These are phyloP conservation scores for Eruca vesicaria DNA, from an alignment of 441 rosid species.

Conservation along the genomic window DNA sequence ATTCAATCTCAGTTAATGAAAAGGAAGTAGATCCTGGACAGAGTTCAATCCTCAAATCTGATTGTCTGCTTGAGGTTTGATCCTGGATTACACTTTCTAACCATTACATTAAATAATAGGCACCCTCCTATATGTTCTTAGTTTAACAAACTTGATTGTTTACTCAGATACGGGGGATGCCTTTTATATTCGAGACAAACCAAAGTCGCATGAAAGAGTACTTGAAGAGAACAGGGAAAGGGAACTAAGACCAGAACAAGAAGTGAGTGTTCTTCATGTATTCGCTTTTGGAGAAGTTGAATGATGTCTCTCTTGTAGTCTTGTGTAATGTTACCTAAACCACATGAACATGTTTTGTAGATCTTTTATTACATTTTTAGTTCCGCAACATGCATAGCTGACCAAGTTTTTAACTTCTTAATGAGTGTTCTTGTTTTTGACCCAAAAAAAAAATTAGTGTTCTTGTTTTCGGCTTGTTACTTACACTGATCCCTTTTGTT, in stretches of 20 bases:
- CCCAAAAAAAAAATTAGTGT: neutral
- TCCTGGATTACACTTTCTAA: neutral
- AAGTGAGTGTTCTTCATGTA: neutral
- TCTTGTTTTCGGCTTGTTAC: neutral
- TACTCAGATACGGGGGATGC: slow-evolving; percentile 75
- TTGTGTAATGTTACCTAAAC: slow-evolving; percentile 1
- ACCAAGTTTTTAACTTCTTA: neutral
- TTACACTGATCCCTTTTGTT: neutral
- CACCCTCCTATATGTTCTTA: neutral
- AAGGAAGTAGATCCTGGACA: slow-evolving; percentile 71
- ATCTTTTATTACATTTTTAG: slow-evolving; percentile 8
- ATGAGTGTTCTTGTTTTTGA: neutral
- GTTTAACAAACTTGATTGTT: neutral
- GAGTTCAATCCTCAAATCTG: slow-evolving; percentile 52
- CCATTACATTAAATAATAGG: neutral
- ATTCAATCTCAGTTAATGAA: slow-evolving; percentile 59
- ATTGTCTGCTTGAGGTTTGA: slow-evolving; percentile 83
- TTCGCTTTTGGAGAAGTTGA: neutral
- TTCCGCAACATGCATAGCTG: slow-evolving; percentile 19
- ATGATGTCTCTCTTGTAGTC: neutral
- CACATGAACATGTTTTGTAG: slow-evolving; percentile 4
- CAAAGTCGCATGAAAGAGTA: slow-evolving; percentile 48
- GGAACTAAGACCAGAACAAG: neutral
- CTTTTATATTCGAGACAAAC: slow-evolving; percentile 81
- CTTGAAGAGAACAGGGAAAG: slow-evolving; percentile 38